Evolutionary conservation across 495 filamentous ascomycete species (phyloP), one percentile per base, ranked within the genome.

Genomic region (Daldinia caldariorum): DNA sequence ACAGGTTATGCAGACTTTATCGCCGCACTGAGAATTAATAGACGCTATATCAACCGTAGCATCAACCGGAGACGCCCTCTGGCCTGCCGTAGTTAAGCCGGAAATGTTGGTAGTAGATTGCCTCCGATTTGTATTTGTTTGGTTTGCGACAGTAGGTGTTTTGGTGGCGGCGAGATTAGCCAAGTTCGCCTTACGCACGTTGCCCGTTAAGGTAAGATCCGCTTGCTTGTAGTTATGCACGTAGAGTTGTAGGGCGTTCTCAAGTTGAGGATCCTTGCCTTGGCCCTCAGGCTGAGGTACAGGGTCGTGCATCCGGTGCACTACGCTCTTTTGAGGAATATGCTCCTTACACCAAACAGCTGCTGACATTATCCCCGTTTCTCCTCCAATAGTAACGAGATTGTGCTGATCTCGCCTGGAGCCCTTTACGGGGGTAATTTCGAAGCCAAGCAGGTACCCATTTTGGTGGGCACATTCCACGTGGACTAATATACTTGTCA

Each of bases 341-440:
- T 98, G 94, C 58, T 94, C 90, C 76, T 94, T 93, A 83, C 95
- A 99, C 88, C 92, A 98, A 6, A 97, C 84, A 4, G 85, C 90
- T 2, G 96, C 89, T 9, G 87, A 87, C 80, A 93, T 91, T 10
- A 83, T 85, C 12, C 95, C 95, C 31, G 83, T 86, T 72, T 97
- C 94, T 9, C 85, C 87, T 35, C 90, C 90, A 29, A 99, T 85
- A 31, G 88, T 92, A 35, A 91, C 87, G 37, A 92, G 86, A 59
- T 84, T 91, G 61, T 90, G 81, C 55, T 88, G 88, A 62, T 97
- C 94, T 71, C 89, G 86, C 32, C 93, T 86, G 22, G 93, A 94
- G 41, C 90, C 89, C 79, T 97, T 97, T 57, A 97, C 90, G 0
- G 95, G 94, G 5, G 89, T 90, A 56, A 99, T 85, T 65, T 98